A percentile compares a stretch with the other conserved stretches of the same genome.
Evolutionary conservation across 1,139 yeast species (phyloP).

Genomic region (Hyphopichia burtonii): DNA sequence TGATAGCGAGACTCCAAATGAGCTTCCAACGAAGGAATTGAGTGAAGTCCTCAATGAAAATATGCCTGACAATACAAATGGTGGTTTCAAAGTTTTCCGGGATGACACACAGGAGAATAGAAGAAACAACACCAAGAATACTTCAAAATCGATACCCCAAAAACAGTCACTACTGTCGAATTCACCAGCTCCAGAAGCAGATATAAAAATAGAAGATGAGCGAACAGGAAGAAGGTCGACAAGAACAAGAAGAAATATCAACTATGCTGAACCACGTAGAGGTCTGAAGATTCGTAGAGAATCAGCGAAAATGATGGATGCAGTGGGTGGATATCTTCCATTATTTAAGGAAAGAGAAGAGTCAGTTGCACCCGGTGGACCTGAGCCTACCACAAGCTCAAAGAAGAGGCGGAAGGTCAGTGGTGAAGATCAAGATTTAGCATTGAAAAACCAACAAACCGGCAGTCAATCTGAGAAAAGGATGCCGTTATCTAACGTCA

Average conservation of each 20-base stretch:
- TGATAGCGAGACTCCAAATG: not conserved
- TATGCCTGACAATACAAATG: not conserved
- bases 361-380: constrained; percentile 6
- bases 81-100: not conserved
- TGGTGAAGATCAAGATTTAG: not conserved
- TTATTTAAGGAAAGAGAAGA: constrained; percentile 8
- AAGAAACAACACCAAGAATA: not conserved
- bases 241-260: constrained; percentile 40
- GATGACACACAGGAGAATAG: not conserved
- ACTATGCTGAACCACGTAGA: constrained; percentile 68
- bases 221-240: constrained; percentile 7
- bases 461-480: constrained; percentile 8
- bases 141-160: not conserved
- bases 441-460: not conserved
- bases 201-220: not conserved
- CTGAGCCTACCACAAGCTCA: not conserved
- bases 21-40: not conserved
- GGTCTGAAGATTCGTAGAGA: constrained; percentile 72
- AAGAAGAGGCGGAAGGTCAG: not conserved
- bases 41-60: not conserved
- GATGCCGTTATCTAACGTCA: constrained; percentile 20
- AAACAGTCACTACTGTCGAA: not conserved
- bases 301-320: constrained; percentile 58
- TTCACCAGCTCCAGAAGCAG: not conserved
- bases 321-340: constrained; percentile 28